Conservation (phyloP, 306 rosid genomes). For the Cajanus cajan region DNA sequence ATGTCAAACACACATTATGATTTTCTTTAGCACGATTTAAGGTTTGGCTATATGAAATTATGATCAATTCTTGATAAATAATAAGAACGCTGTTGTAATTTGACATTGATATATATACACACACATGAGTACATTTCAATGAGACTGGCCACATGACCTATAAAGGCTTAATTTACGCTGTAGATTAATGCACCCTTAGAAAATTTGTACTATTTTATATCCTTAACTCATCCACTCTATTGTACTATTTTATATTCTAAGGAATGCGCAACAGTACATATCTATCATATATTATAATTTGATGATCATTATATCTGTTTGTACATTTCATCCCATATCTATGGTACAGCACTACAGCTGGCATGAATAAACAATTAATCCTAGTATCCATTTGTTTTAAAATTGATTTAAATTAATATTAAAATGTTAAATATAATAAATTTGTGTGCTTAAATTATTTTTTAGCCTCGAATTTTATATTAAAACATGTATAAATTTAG, state of each 20-base stretch:
- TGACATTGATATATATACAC: neutral
- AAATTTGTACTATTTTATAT: neutral
- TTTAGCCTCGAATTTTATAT: no score
- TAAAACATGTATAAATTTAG: no score
- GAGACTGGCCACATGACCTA: slow-evolving; percentile 19
- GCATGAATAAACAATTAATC: neutral
- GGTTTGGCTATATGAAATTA: slow-evolving; percentile 5
- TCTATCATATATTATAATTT: neutral
- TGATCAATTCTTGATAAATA: neutral
- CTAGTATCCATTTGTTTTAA: no score
- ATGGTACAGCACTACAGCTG: neutral
- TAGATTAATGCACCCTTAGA: neutral
- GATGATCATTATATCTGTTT: neutral
- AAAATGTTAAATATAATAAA: no score
- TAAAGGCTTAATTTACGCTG: neutral
- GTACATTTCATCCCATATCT: neutral
- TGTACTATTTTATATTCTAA: no score
- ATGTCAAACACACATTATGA: slow-evolving; percentile 7
- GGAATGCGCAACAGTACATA: neutral
- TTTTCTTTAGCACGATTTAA: neutral
- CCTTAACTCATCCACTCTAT: no score
- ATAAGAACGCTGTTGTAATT: neutral
- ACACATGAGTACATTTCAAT: slow-evolving; percentile 23
- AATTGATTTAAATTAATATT: no score
- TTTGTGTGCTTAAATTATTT: no score